phyloP scores from a whole-genome alignment of 164 flowering plant species.

The Sedum album region DNA sequence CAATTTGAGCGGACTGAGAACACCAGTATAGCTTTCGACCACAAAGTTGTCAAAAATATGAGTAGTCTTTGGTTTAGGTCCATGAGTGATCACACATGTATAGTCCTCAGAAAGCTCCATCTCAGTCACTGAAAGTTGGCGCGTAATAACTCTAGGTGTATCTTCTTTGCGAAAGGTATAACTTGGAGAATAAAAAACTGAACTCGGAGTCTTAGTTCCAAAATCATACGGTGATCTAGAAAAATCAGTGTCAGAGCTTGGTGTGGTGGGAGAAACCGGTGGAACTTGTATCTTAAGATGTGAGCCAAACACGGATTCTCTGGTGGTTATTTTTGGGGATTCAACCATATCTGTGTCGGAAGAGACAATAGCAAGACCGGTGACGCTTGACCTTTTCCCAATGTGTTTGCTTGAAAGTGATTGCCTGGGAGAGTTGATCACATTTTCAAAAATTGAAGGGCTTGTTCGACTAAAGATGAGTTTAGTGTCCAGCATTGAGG shows the following conservation, averaged over 20 bases:
- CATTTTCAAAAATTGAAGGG: background rate
- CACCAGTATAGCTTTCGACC: background rate
- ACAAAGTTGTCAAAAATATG: constrained; percentile 1
- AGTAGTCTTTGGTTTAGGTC: constrained; percentile 5
- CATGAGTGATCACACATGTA: constrained; percentile 1
- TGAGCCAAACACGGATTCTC: background rate
- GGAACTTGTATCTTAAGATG: constrained; percentile 3
- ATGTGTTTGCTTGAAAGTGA: background rate
- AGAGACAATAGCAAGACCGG: constrained; percentile 1
- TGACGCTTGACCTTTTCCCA: background rate
- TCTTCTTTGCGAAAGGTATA: background rate
- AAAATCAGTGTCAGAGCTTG: background rate
- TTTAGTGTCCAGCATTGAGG: constrained; percentile 2
- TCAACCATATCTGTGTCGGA: background rate
- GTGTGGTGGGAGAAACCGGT: constrained; percentile 1
- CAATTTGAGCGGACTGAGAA: background rate
- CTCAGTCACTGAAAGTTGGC: constrained; percentile 1
- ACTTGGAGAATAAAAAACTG: background rate
- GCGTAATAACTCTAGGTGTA: background rate
- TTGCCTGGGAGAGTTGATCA: background rate
- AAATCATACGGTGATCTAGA: background rate
- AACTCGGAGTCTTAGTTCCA: constrained; percentile 3
- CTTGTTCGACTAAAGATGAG: background rate
- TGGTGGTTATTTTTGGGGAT: background rate
- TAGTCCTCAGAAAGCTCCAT: constrained; percentile 4